Evolutionary conservation across 768 basidiomycete genomes (phyloP).

Genomic region (Lanmaoa pseudosensibilis): DNA sequence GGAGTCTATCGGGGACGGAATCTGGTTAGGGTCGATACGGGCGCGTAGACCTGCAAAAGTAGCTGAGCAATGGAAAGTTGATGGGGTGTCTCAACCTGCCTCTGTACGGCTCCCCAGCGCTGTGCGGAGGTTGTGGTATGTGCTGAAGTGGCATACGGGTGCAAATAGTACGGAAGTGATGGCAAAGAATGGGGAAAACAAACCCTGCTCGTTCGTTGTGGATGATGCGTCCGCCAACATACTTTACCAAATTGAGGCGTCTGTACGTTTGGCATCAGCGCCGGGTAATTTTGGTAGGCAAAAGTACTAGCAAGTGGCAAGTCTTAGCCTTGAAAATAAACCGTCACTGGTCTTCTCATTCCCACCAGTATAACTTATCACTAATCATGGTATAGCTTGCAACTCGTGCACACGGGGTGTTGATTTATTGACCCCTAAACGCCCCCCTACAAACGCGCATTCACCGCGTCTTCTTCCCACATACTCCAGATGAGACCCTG

Average conservation of each 20-base stretch:
- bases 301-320: neutral
- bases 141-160: slow-evolving; percentile 27
- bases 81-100: slow-evolving; percentile 25
- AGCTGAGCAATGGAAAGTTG: slow-evolving; percentile 1
- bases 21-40: slow-evolving; percentile 82
- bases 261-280: slow-evolving; percentile 6
- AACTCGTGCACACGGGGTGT: neutral
- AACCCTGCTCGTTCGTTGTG: slow-evolving; percentile 5
- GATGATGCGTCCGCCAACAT: neutral
- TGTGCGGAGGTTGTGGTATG: slow-evolving; percentile 63
- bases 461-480: slow-evolving; percentile 45
- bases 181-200: neutral
- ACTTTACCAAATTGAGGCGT: slow-evolving; percentile 15
- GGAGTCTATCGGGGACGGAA: slow-evolving; percentile 86
- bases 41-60: slow-evolving; percentile 62
- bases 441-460: slow-evolving; percentile 13
- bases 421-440: neutral
- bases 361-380: neutral
- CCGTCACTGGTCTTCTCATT: neutral
- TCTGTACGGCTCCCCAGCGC: slow-evolving; percentile 50
- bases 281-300: too few relatives aligned
- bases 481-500: slow-evolving; percentile 65
- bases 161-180: neutral
- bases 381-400: neutral
- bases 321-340: neutral